Percentiles rank a stretch among this genome's conserved stretches.
phyloP scores from a whole-genome alignment of 768 basidiomycete species.

The Russula vinacea region DNA sequence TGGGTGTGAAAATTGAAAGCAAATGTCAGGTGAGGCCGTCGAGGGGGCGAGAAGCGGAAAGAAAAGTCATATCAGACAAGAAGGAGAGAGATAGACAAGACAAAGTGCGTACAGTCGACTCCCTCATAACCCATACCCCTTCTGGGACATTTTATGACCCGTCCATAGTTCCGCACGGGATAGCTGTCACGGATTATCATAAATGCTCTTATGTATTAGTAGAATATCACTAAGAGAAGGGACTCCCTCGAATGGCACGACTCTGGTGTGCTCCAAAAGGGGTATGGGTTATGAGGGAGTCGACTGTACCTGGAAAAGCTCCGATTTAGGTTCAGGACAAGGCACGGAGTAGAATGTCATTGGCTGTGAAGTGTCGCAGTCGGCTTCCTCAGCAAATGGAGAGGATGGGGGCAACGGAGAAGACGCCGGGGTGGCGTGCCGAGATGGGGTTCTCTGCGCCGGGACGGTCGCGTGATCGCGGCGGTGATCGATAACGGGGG shows the following conservation, averaged over 20 bases:
- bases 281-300: too few relatives aligned
- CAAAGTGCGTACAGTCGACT: too few relatives aligned
- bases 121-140: too few relatives aligned
- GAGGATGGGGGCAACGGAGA: conserved; percentile 30
- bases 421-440: conserved; percentile 11
- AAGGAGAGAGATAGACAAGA: neutral
- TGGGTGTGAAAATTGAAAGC: neutral
- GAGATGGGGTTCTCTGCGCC: conserved; percentile 11
- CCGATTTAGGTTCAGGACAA: conserved; percentile 12
- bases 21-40: conserved; percentile 8
- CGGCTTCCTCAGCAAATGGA: conserved; percentile 24
- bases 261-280: too few relatives aligned
- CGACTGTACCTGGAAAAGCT: conserved; percentile 14
- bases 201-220: too few relatives aligned
- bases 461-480: neutral
- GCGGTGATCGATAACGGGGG: conserved; percentile 18
- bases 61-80: neutral
- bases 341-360: conserved; percentile 5
- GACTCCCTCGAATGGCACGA: too few relatives aligned
- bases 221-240: too few relatives aligned
- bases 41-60: neutral
- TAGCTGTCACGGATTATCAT: too few relatives aligned
- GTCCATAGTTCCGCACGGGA: too few relatives aligned
- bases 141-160: too few relatives aligned
- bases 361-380: conserved; percentile 6